Conservation (phyloP, 805 yeast genomes). For the Suhomyces prunicola region DNA sequence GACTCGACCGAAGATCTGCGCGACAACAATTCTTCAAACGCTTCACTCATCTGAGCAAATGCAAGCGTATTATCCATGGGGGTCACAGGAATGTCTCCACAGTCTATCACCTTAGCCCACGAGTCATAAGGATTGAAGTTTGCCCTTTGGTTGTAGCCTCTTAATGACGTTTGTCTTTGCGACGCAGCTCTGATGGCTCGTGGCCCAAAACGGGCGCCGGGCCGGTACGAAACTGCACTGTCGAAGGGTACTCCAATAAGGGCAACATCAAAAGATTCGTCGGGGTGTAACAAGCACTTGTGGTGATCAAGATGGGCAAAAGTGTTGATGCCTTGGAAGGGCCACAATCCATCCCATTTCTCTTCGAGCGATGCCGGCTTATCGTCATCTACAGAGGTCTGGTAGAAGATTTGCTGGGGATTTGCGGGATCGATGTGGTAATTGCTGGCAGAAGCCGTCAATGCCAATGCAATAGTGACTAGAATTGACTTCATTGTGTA, state of each 20-base stretch:
- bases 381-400: neutral
- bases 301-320: conserved; percentile 71
- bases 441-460: neutral
- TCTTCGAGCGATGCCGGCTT: conserved; percentile 41
- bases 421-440: neutral
- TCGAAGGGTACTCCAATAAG: conserved; percentile 81
- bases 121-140: conserved; percentile 48
- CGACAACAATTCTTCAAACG: conserved; percentile 54
- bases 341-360: conserved; percentile 75
- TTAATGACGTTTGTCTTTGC: conserved; percentile 62
- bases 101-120: conserved; percentile 51
- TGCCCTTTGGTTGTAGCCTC: conserved; percentile 72
- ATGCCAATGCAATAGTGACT: neutral
- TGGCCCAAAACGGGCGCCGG: conserved; percentile 86
- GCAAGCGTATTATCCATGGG: conserved; percentile 59
- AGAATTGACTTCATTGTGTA: neutral
- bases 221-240: conserved; percentile 73
- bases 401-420: neutral
- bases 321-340: conserved; percentile 61
- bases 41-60: conserved; percentile 51
- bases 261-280: conserved; percentile 59
- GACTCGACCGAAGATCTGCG: conserved; percentile 25
- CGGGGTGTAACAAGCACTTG: conserved; percentile 52
- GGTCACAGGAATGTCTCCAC: conserved; percentile 57
- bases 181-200: conserved; percentile 65